Evolutionary conservation across 768 basidiomycete species (phyloP), one percentile per base, ranked within the genome.

Genomic region (Kwoniella mangroviensis): DNA sequence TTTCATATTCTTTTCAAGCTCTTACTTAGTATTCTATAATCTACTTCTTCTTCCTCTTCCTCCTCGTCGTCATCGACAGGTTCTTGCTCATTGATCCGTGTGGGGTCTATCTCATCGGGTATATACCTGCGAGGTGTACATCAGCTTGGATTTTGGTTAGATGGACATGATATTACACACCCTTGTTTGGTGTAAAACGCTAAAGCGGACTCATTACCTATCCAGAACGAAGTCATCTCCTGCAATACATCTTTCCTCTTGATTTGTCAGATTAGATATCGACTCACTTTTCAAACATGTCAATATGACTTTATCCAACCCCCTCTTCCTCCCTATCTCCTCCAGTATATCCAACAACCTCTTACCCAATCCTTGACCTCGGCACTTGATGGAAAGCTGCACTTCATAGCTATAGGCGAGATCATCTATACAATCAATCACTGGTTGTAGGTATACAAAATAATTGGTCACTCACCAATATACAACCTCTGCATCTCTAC

Each of bases 41-140:
- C 76, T 17, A 67, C 58, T 34, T 24, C 53, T 7, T 54, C 65
- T 13, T 41, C 53, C 12, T 58, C 62, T n/a, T 67, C 68, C 12
- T 64, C 57, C 26, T 58, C 72, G 40, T 65, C 67, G 55, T 58
- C 64, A 12, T 57, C 63, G 61, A 43, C 54, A 26, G 69, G 55
- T 26, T 72, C 68, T 22, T 75, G 67, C 24, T 74, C 73, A 15
- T 45, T 57, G 63, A 78, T 73, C 15, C 69, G 34, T 22, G 75
- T 76, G 3, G 79, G 79, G 61, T 80, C 79, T 43, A 80, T 80
- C 57, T 77, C 76, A 59, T 78, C 79, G 6, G 73, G 71, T 19
- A 21, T 57, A 58, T 76, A 80, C 19, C 77, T 76, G 40, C 1
- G n/a, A 40, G 17, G n/a, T 57, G 22, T 7, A 45, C 9, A 19